A percentile compares a stretch with the other conserved stretches of the same genome.
Evolutionary conservation across 2,329 filamentous ascomycete genomes (phyloP).

Genomic region (Colletotrichum sp.): DNA sequence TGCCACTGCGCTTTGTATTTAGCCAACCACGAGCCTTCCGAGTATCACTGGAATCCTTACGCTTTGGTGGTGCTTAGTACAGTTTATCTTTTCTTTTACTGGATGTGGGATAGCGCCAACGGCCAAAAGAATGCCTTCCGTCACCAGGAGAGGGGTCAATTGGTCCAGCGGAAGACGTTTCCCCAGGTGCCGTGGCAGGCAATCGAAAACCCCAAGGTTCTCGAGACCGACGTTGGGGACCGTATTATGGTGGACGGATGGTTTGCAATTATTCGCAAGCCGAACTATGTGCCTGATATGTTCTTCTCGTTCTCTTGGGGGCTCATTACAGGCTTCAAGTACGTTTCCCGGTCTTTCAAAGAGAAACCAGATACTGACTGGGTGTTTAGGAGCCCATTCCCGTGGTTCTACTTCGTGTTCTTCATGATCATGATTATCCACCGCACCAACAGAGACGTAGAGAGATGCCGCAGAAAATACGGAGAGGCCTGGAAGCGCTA

Average conservation of each 20-base stretch:
- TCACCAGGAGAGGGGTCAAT: conserved; percentile 68
- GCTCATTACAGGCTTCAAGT: conserved; percentile 55
- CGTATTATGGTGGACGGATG: conserved; percentile 66
- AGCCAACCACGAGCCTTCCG: conserved; percentile 72
- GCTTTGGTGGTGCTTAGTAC: conserved; percentile 52
- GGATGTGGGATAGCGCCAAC: conserved; percentile 84
- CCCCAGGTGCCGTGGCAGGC: conserved; percentile 81
- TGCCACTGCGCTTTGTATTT: conserved; percentile 85
- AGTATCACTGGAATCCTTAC: conserved; percentile 70
- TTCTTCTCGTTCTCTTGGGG: conserved; percentile 57
- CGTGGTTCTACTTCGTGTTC: conserved; percentile 90
- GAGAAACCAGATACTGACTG: too few species aligned
- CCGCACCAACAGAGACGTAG: conserved; percentile 76
- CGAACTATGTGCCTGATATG: conserved; percentile 53
- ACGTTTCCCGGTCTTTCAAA: not conserved
- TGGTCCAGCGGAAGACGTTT: conserved; percentile 71
- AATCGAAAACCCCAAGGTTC: conserved; percentile 73
- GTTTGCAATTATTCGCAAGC: conserved; percentile 68
- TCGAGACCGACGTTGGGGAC: conserved; percentile 71
- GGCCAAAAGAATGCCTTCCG: conserved; percentile 87
- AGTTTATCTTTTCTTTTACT: conserved; percentile 77
- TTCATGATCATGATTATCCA: conserved; percentile 83
- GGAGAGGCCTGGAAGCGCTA: conserved; percentile 83
- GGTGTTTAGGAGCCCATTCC: conserved; percentile 68
- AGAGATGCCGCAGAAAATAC: conserved; percentile 79